Conservation (phyloP, 2,329 filamentous ascomycete species). For the Eutypella sp. region DNA sequence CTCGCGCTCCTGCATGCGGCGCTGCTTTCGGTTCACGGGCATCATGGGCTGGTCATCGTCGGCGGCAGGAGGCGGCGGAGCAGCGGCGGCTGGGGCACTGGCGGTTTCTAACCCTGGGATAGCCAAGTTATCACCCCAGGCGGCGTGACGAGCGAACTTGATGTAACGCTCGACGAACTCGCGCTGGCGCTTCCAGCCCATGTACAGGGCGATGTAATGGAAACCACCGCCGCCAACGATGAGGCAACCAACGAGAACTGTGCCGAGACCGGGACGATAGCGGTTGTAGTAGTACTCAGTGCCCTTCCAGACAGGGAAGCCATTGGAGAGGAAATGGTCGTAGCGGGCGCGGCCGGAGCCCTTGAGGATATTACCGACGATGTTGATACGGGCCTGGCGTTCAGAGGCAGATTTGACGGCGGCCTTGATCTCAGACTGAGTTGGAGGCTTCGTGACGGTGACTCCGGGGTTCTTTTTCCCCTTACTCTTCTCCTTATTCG, state of each 20-base stretch:
- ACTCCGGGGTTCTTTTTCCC: constrained; percentile 53
- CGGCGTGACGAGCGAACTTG: constrained; percentile 77
- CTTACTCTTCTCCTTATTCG: constrained; percentile 47
- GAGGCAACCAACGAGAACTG: constrained; percentile 77
- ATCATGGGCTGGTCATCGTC: constrained; percentile 44
- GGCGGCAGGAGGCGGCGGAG: constrained; percentile 42
- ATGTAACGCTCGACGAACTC: constrained; percentile 93
- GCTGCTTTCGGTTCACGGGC: constrained; percentile 77
- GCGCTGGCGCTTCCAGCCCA: constrained; percentile 83
- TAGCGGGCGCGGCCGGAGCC: constrained; percentile 80
- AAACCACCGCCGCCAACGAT: constrained; percentile 75
- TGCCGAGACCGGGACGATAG: constrained; percentile 84
- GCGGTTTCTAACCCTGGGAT: constrained; percentile 61
- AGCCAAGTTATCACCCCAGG: constrained; percentile 79
- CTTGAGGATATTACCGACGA: constrained; percentile 81
- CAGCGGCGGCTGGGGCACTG: constrained; percentile 36
- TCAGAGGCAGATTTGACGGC: constrained; percentile 78
- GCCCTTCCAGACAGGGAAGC: constrained; percentile 94
- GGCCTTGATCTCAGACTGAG: constrained; percentile 68
- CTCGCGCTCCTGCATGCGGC: constrained; percentile 83
- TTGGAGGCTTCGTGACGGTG: constrained; percentile 65
- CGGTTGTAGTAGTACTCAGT: constrained; percentile 98
- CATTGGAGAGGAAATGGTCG: constrained; percentile 88
- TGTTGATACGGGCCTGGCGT: constrained; percentile 75
- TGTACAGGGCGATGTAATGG: constrained; percentile 80